A percentile compares a stretch with the other conserved stretches of the same genome.
These are phyloP conservation scores for Penicillium frequentans DNA, from an alignment of 2,329 filamentous ascomycete genomes.

Conservation along the genomic window DNA sequence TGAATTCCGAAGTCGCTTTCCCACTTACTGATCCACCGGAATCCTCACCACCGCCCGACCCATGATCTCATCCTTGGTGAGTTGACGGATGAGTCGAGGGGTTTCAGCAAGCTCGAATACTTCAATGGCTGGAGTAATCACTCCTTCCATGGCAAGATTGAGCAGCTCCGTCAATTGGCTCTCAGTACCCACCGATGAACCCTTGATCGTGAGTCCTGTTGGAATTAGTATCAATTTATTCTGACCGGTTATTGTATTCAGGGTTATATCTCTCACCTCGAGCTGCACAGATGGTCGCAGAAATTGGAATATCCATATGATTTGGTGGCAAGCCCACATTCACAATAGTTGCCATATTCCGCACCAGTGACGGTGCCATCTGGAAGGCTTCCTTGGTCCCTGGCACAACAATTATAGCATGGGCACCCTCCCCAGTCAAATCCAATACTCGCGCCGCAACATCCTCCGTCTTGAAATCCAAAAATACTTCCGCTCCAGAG, in stretches of 20 bases:
- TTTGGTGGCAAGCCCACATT: slow-evolving; percentile 23
- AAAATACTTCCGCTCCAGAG: slow-evolving; percentile 20
- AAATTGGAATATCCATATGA: slow-evolving; percentile 22
- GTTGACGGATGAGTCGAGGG: slow-evolving; percentile 11
- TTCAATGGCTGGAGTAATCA: slow-evolving; percentile 18
- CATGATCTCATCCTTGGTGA: slow-evolving; percentile 17
- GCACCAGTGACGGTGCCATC: slow-evolving; percentile 17
- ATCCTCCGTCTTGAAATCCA: slow-evolving; percentile 24
- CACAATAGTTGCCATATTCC: slow-evolving; percentile 23
- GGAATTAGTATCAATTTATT: background rate
- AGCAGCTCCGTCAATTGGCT: slow-evolving; percentile 19
- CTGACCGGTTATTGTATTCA: background rate
- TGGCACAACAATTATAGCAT: slow-evolving; percentile 22
- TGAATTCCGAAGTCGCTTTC: too few relatives aligned
- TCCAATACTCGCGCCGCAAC: slow-evolving; percentile 18
- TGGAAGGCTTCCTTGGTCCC: slow-evolving; percentile 21
- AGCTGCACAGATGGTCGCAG: slow-evolving; percentile 24
- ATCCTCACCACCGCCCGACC: slow-evolving; percentile 23
- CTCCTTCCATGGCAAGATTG: slow-evolving; percentile 14
- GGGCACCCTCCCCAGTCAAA: slow-evolving; percentile 21
- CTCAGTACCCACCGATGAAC: slow-evolving; percentile 25
- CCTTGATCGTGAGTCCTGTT: slow-evolving; percentile 21
- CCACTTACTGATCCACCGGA: background rate
- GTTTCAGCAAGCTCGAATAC: slow-evolving; percentile 18
- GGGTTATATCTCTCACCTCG: slow-evolving; percentile 16